Percentiles rank a stretch among this genome's conserved stretches.
These are phyloP conservation scores for Colletotrichum tropicicola DNA, from an alignment of 2,329 filamentous ascomycete genomes.

Conservation along the genomic window DNA sequence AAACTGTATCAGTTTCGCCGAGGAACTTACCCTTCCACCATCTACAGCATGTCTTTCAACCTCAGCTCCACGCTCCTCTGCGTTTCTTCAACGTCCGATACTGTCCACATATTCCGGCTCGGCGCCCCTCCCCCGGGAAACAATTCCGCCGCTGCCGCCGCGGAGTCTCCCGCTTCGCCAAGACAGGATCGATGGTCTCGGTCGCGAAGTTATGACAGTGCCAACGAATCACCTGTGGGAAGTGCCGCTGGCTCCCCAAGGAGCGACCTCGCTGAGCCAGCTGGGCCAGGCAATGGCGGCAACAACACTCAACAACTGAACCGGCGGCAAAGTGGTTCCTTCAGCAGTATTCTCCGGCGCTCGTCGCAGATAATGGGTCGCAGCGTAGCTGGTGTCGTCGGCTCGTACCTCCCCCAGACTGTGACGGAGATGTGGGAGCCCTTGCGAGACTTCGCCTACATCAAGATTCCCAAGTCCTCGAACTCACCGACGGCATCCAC, in stretches of 20 bases:
- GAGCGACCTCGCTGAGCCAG: constrained; percentile 55
- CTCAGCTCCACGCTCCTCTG: constrained; percentile 91
- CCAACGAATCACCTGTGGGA: constrained; percentile 57
- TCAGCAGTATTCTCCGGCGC: constrained; percentile 90
- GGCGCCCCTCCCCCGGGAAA: constrained; percentile 52
- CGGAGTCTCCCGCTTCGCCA: constrained; percentile 50
- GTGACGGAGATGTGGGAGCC: constrained; percentile 99
- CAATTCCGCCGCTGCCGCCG: constrained; percentile 44
- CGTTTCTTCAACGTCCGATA: constrained; percentile 95
- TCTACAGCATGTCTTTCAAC: constrained; percentile 99
- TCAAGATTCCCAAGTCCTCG: constrained; percentile 81
- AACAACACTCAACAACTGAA: constrained; percentile 41
- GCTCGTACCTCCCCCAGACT: constrained; percentile 90
- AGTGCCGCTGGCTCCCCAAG: constrained; percentile 54
- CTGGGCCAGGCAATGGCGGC: constrained; percentile 37
- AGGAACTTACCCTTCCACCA: constrained; percentile 93
- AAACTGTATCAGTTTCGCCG: constrained; percentile 97
- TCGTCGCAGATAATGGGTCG: constrained; percentile 95
- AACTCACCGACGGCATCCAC: constrained; percentile 36
- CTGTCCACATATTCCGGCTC: constrained; percentile 94
- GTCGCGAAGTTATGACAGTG: constrained; percentile 63
- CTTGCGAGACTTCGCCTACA: constrained; percentile 92
- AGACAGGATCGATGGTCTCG: constrained; percentile 62
- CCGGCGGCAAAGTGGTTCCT: constrained; percentile 74
- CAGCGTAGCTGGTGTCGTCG: constrained; percentile 86